A percentile compares a stretch with the other conserved stretches of the same genome.
These are phyloP conservation scores for Cubamyces sp. DNA, from an alignment of 768 basidiomycete species.

Conservation along the genomic window DNA sequence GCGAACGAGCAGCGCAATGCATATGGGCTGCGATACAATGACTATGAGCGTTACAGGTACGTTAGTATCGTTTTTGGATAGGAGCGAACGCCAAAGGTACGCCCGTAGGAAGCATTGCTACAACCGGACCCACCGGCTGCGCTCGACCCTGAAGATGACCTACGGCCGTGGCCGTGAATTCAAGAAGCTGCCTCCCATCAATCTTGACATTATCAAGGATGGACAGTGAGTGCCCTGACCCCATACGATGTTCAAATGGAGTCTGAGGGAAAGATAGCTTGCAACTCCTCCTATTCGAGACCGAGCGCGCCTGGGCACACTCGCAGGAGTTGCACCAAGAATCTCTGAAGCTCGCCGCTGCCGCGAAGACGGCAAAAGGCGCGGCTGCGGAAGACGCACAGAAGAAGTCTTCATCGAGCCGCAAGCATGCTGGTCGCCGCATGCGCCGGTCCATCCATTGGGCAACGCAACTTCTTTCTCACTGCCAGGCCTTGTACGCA, in stretches of 20 bases:
- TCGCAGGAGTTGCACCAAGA: constrained; percentile 74
- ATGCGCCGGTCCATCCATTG: constrained; percentile 81
- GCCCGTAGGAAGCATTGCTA: constrained; percentile 82
- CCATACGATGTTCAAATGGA: background rate
- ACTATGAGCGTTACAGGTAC: constrained; percentile 84
- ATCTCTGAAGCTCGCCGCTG: constrained; percentile 54
- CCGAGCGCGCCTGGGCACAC: constrained; percentile 91
- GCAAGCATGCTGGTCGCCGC: constrained; percentile 77
- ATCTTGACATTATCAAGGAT: constrained; percentile 72
- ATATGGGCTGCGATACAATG: constrained; percentile 90
- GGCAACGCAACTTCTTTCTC: constrained; percentile 76
- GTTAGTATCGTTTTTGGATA: constrained; percentile 8
- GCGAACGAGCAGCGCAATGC: constrained; percentile 88
- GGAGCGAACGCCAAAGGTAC: no score
- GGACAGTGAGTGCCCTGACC: constrained; percentile 68
- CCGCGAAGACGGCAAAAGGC: constrained; percentile 20
- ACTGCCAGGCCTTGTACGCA: constrained; percentile 66
- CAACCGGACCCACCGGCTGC: constrained; percentile 85
- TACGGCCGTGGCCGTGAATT: constrained; percentile 91
- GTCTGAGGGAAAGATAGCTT: constrained; percentile 48
- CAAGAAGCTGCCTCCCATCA: constrained; percentile 76
- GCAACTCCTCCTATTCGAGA: constrained; percentile 84
- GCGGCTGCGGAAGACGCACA: constrained; percentile 29
- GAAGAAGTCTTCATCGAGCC: constrained; percentile 56
- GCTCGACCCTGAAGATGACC: constrained; percentile 81